These are phyloP conservation scores for Fraxinus nigra DNA, from an alignment of 305 asterid genomes.

Conservation along the genomic window DNA sequence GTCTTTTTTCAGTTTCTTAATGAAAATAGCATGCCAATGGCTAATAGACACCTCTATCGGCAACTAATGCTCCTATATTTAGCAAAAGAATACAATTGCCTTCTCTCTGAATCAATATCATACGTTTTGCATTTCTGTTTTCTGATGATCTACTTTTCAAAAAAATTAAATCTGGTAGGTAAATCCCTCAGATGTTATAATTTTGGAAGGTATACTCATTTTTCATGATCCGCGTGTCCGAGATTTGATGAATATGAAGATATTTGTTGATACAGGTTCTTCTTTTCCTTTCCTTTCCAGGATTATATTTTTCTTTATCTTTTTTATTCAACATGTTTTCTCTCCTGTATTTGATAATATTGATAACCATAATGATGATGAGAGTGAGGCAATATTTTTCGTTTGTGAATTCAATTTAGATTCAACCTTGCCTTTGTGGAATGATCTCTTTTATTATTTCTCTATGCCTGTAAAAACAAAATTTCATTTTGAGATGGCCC, in stretches of 20 bases:
- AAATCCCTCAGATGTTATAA: conserved; percentile 95
- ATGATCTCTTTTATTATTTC: not conserved
- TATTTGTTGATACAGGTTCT: conserved; percentile 97
- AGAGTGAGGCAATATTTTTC: not conserved
- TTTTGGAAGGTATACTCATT: conserved; percentile 94
- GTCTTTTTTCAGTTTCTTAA: not conserved
- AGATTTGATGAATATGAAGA: conserved; percentile 89
- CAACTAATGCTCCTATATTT: not conserved
- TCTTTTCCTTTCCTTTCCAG: conserved; percentile 25
- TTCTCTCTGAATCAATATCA: not conserved
- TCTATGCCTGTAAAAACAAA: not conserved
- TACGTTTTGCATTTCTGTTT: not conserved
- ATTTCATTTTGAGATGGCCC: conserved; percentile 11
- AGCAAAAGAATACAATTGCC: not conserved
- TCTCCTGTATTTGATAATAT: not conserved
- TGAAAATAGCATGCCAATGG: not conserved
- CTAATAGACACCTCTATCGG: not conserved
- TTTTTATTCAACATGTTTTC: not conserved
- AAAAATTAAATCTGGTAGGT: conserved; percentile 51
- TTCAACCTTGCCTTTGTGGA: not conserved
- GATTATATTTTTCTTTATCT: not conserved
- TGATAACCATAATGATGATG: not conserved
- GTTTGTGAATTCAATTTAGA: not conserved
- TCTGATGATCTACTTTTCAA: not conserved
- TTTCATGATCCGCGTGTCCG: conserved; percentile 95